phyloP scores from a whole-genome alignment of 2,329 filamentous ascomycete genomes.

The Cladosporium sp. region DNA sequence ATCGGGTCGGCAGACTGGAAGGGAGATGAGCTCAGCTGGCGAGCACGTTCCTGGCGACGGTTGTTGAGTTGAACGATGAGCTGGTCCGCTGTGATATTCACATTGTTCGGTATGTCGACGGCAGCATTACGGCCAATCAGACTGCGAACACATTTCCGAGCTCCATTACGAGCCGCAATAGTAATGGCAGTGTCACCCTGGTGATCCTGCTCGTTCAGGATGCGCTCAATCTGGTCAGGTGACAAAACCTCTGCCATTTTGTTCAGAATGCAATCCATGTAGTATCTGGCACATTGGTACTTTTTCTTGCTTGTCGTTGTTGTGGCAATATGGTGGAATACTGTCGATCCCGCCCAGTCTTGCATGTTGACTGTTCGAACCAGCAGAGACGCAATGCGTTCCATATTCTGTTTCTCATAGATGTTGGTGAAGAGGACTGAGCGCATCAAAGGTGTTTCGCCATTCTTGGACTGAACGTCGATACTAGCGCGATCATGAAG shows the following conservation, averaged over 20 bases:
- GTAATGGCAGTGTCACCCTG: conserved; percentile 90
- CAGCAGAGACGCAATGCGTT: conserved; percentile 75
- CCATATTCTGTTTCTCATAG: conserved; percentile 88
- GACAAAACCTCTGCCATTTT: conserved; percentile 75
- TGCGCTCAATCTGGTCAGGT: conserved; percentile 68
- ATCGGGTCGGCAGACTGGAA: conserved; percentile 30
- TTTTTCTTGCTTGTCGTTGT: conserved; percentile 83
- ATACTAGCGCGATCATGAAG: conserved; percentile 74
- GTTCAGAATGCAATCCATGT: conserved; percentile 85
- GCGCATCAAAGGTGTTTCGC: conserved; percentile 89
- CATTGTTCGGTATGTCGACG: conserved; percentile 75
- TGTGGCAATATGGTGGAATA: conserved; percentile 90
- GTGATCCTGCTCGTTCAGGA: conserved; percentile 78
- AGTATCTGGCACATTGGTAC: conserved; percentile 85
- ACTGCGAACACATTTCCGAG: conserved; percentile 67
- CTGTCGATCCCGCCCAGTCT: conserved; percentile 77
- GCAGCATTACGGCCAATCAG: conserved; percentile 73
- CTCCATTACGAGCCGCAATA: conserved; percentile 79
- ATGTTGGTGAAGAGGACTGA: conserved; percentile 96
- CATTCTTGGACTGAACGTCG: conserved; percentile 58
- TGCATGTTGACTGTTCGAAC: conserved; percentile 74
- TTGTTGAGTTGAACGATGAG: conserved; percentile 72
- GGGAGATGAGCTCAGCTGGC: conserved; percentile 70
- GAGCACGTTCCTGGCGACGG: conserved; percentile 57
- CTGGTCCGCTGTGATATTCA: conserved; percentile 79